Evolutionary conservation across 2,329 filamentous ascomycete species (phyloP).

Genomic region (Nigrograna mackinnonii): DNA sequence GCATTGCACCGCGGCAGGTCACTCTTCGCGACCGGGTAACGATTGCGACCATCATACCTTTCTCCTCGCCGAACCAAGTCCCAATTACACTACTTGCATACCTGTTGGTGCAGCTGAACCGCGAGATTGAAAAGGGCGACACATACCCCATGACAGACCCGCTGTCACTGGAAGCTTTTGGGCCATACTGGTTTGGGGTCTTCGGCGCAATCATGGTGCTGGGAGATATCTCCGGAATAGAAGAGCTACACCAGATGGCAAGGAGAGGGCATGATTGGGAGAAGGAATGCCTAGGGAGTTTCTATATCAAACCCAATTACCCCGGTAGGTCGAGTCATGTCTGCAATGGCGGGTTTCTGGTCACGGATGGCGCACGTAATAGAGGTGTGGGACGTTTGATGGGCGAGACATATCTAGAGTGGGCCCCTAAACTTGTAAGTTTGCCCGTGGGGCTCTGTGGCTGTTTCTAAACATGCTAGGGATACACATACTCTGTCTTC

Average conservation of each 20-base stretch:
- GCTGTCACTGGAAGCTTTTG: slow-evolving; percentile 75
- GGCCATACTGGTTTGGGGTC: slow-evolving; percentile 87
- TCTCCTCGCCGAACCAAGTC: slow-evolving; percentile 76
- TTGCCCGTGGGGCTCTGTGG: neutral
- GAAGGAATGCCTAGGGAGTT: slow-evolving; percentile 81
- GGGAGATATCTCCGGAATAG: slow-evolving; percentile 65
- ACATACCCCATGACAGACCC: slow-evolving; percentile 87
- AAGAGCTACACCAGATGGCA: slow-evolving; percentile 53
- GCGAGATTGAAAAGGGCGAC: slow-evolving; percentile 89
- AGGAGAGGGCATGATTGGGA: slow-evolving; percentile 67
- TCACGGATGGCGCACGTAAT: slow-evolving; percentile 52
- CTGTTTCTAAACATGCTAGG: slow-evolving; percentile 45
- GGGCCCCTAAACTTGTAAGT: slow-evolving; percentile 54
- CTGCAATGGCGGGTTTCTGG: slow-evolving; percentile 66
- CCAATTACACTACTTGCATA: slow-evolving; percentile 75
- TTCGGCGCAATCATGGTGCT: slow-evolving; percentile 88
- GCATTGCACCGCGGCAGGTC: slow-evolving; percentile 75
- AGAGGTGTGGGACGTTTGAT: slow-evolving; percentile 55
- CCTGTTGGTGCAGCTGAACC: slow-evolving; percentile 81
- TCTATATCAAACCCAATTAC: slow-evolving; percentile 94
- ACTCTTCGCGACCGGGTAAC: slow-evolving; percentile 83
- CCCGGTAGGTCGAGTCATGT: slow-evolving; percentile 88
- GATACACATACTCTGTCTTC: slow-evolving; percentile 91
- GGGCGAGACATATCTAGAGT: slow-evolving; percentile 57
- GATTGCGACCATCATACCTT: slow-evolving; percentile 80